Base-by-base conservation (phyloP, 208 protist genomes). In the Eutreptiella sp. region DNA sequence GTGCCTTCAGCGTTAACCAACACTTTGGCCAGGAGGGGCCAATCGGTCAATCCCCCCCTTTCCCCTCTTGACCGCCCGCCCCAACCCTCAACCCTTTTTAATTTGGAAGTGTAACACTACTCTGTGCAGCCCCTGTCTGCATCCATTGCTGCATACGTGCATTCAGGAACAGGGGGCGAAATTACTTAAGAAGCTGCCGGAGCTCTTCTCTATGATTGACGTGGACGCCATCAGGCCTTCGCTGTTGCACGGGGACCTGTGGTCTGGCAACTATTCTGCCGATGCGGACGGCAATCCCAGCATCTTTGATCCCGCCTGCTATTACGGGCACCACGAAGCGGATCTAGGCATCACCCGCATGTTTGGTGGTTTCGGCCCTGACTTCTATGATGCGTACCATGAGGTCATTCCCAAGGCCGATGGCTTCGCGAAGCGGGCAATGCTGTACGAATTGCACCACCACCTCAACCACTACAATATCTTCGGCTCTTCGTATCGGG, bases 401-500 rank as follows among this genome's bases (percentile, higher is more conserved):
- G 68, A 3, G 21, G 64, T 24, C 9, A 52, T 64, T n/a, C 52
- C 68, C n/a, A 47, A 63, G 1, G 38, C 23, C 4, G 52, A 45
- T 27, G 58, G 55, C 3, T 38, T 41, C 38, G 57, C 29, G 14
- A 45, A 60, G 46, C 55, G 58, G 3, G 66, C 63, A 53, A 55
- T 45, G 61, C 66, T 55, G 53, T 70, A 72, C 27, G 38, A 72
- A 38, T 42, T 72, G 28, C 66, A 69, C 27, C 61, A 53, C 36
- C 33, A 55, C 3, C 35, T 75, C 1, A 58, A 48, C 57, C 60
- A 68, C 53, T 27, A 57, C n/a, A 72, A 69, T 46, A 28, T 75
- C 33, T 78, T 75, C 43, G 68, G 64, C 4, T 66, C 70, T 50
- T 32, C 61, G 16, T 73, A 70, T 53, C n/a, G n/a, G n/a, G n/a